Evolutionary conservation across 495 filamentous ascomycete species (phyloP), one percentile per base, ranked within the genome.

Genomic region (Xanthoparmelia taractica): DNA sequence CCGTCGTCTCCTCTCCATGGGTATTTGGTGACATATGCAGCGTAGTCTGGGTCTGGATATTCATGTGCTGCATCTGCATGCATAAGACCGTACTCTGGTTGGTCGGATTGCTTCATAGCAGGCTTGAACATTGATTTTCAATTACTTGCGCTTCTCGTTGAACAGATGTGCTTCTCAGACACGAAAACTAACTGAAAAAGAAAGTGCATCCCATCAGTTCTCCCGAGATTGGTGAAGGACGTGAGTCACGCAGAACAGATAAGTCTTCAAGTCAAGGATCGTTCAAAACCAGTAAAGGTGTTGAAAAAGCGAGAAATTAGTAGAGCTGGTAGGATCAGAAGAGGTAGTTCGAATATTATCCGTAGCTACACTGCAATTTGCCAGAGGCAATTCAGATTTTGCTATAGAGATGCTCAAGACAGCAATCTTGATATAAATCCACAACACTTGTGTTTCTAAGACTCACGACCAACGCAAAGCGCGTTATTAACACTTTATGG

Each of bases 41-140:
- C 66, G 55, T 40, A 34, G 58, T 63, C 61, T 15, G 67, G 67
- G 38, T 69, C 67, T 37, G 67, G 67, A 29, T 69, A 69, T 37
- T 61, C 57, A 58, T 65, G 65, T 33, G 20, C 48, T 57, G 23
- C n/a, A n/a, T n/a, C n/a, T n/a, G n/a, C 25, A 17, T 2, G 29
- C 12, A 34, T 33, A n/a, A 40, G 34, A 15, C 25, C 37, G 13
- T 54, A 31, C 10, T 40, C 38, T 31, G 36, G 29, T 50, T 2
- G 40, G 31, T 15, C 56, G 20, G 10, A 10, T 50, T 48, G 55
- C n/a, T 58, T 34, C 61, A 59, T 63, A 10, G 8, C 17, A 40
- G 20, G 20, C 13, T 57, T 18, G 12, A 34, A 8, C 13, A 11
- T n/a, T 54, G 29, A 33, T 0, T 38, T 15, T 25, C 1, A 23